These are phyloP conservation scores for Zymoseptoria passerinii DNA, from an alignment of 2,329 filamentous ascomycete species.

Conservation along the genomic window DNA sequence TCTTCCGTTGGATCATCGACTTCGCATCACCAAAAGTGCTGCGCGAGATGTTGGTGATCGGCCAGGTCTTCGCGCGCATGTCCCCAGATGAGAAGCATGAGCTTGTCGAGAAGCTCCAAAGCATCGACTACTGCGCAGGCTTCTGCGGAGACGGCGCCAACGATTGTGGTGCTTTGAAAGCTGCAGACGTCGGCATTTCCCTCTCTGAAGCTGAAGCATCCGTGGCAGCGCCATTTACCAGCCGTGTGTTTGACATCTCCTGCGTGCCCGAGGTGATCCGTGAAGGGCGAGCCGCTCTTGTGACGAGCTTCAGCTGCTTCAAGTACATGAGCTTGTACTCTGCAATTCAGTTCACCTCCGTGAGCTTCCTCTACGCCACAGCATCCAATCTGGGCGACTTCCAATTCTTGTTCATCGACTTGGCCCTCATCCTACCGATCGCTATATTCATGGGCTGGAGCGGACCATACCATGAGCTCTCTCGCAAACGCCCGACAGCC, in stretches of 20 bases:
- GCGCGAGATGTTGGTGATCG: conserved; percentile 77
- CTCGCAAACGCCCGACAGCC: conserved; percentile 79
- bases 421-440: conserved; percentile 85
- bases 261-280: conserved; percentile 89
- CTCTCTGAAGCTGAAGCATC: conserved; percentile 95
- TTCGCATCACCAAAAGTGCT: conserved; percentile 75
- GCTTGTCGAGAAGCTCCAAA: conserved; percentile 91
- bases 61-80: conserved; percentile 96
- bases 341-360: conserved; percentile 96
- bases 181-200: conserved; percentile 93
- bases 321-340: conserved; percentile 99
- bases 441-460: conserved; percentile 99
- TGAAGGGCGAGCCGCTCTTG: conserved; percentile 85
- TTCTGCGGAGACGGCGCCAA: conserved; percentile 98
- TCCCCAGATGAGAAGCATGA: conserved; percentile 98
- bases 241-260: conserved; percentile 87
- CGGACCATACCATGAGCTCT: conserved; percentile 68
- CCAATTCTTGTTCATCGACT: conserved; percentile 94
- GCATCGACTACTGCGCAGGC: conserved; percentile 87
- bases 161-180: conserved; percentile 93
- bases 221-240: conserved; percentile 96
- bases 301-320: conserved; percentile 99
- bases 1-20: conserved; percentile 94
- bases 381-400: conserved; percentile 95
- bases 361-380: conserved; percentile 90